Base-by-base conservation (phyloP, 1,284 basidiomycete genomes). In the Ceratobasidium sp. region DNA sequence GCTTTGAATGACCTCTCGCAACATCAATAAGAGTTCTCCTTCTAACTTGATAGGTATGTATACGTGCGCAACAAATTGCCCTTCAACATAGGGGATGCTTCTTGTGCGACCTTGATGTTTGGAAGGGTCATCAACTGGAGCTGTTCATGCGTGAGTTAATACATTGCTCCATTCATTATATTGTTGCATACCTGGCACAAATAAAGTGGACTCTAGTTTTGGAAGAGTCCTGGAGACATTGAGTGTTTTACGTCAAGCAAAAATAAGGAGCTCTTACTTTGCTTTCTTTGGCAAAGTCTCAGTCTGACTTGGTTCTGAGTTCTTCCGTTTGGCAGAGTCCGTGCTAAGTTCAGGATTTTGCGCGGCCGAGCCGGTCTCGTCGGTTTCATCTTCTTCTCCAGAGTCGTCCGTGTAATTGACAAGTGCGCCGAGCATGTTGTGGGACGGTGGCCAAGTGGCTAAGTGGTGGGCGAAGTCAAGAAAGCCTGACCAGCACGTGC, bases 71-170 rank as follows among this genome's bases (percentile, higher is more conserved):
- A 89, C 87, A 79, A 87, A 94, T 79, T 94, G 92, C 0, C 93
- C 94, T 32, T 93, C 91, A 11, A 92, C 86, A 77, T 94, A 91
- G 0, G 92, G 91, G 0, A 82, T 84, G 0, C 87, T 83, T n/a
- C 93, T 87, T 63, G 83, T 83, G n/a, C 94, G 86, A 16, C 93
- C 93, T 82, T 94, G 92, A 78, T 95, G 93, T 11, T 87, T 81
- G 4, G 87, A 81, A 1, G 93, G 92, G 76, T 91, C 81, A 78
- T 93, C 90, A 8, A 85, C 77, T 0, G 88, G 90, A 0, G 76
- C 77, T 76, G 54, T 26, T 50, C 44, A 23, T 44, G 7, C 54
- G 23, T 41, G 23, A n/a, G 49, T 74, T 26, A 70, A 11, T 21
- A 3, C 26, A 26, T 16, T 50, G 30, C 3, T 52, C 16, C 18